Base-by-base conservation (phyloP, 1,284 basidiomycete genomes). In the Singerocomus rubriflavus region DNA sequence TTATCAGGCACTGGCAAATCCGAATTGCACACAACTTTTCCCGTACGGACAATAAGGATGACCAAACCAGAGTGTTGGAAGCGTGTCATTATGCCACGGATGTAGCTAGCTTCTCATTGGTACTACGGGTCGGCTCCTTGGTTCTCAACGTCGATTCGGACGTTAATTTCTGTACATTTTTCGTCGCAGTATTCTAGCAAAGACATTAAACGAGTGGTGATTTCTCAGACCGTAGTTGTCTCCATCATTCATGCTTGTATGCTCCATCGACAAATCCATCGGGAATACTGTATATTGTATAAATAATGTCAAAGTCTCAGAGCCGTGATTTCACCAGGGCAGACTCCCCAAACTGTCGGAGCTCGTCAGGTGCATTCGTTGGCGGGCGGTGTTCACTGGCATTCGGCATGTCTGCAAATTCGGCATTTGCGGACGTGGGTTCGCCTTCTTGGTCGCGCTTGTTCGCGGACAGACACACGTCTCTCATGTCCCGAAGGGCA, bases 401-500 rank as follows among this genome's bases (percentile, higher is more conserved):
- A 13, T 33, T 41, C 4, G 26, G 7, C 10, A 17, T 5, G 6
- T 41, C 41, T 2, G 34, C 14, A 14, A 35, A 1, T 31, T 48
- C 46, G n/a, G 11, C 14, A 17, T 31, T 32, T 16, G 45, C 6
- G 11, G 41, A n/a, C 25, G 32, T 36, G 13, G 12, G 37, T 10
- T 49, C 55, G 37, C 36, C 47, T 11, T 56, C 41, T 12, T 58
- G 40, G 17, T 17, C 53, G 10, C 37, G 31, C 31, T 52, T 50
- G 27, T 44, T 36, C 1, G 44, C 54, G 3, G 48, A 50, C 4
- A 62, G 69, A 52, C 80, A 87, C 12, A 85, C 69, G 29, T 64
- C 59, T 54, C 76, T 77, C 84, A 98, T 91, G 59, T 92, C 86
- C 50, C 76, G 65, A 57, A 98, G 70, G 14, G 88, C 84, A 51